Percentiles rank a stretch among this genome's conserved stretches.
phyloP scores from a whole-genome alignment of 208 protist species.

The Wallacemonas collosoma region DNA sequence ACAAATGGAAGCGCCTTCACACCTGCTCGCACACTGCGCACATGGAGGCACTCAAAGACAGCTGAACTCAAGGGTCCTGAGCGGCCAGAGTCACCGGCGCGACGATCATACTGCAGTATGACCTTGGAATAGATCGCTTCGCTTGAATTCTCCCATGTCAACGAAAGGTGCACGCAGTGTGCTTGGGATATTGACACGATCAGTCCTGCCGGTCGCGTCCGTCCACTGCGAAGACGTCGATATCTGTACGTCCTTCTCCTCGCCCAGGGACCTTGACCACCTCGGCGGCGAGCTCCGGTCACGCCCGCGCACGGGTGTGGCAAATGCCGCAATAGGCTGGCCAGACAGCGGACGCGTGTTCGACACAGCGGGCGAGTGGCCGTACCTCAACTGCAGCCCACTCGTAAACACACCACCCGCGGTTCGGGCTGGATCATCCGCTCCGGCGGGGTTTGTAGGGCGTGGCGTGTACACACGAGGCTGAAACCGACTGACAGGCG shows the following conservation, averaged over 20 bases:
- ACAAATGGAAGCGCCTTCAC: too few relatives aligned
- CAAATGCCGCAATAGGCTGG: neutral
- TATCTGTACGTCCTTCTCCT: neutral
- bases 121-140: constrained; percentile 1
- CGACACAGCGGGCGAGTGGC: neutral
- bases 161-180: neutral
- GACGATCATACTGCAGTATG: neutral
- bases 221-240: neutral
- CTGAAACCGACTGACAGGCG: neutral
- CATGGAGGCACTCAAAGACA: too few relatives aligned
- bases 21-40: too few relatives aligned
- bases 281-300: neutral
- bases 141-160: neutral
- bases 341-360: neutral
- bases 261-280: neutral
- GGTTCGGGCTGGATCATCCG: neutral
- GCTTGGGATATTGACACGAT: neutral
- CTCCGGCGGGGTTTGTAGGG: neutral
- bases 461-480: neutral
- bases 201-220: neutral
- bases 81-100: too few relatives aligned
- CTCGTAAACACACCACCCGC: neutral
- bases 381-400: constrained; percentile 12
- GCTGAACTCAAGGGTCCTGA: too few relatives aligned
- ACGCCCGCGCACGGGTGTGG: neutral